Evolutionary conservation across 805 yeast species (phyloP).

Genomic region (Kazachstania bromeliacearum): DNA sequence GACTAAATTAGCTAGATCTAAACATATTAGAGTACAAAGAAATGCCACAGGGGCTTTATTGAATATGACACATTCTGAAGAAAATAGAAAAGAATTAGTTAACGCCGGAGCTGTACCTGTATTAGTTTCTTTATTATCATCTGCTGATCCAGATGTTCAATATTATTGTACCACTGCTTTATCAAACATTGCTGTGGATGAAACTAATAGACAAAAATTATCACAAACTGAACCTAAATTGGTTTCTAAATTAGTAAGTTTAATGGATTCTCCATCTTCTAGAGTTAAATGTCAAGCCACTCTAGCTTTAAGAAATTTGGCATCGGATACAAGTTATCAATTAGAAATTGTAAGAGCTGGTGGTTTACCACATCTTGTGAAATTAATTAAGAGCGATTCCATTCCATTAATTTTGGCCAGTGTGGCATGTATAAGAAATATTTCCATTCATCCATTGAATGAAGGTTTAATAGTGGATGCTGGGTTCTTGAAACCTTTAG

Average conservation of each 20-base stretch:
- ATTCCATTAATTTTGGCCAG: slow-evolving; percentile 92
- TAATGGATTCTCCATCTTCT: slow-evolving; percentile 90
- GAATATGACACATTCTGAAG: slow-evolving; percentile 96
- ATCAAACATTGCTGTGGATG: slow-evolving; percentile 95
- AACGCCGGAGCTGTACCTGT: slow-evolving; percentile 98
- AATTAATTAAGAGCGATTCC: slow-evolving; percentile 76
- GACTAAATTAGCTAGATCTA: slow-evolving; percentile 87
- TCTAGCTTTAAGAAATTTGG: slow-evolving; percentile 87
- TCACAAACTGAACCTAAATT: slow-evolving; percentile 89
- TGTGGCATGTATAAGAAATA: slow-evolving; percentile 95
- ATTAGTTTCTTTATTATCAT: slow-evolving; percentile 72
- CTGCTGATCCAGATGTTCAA: slow-evolving; percentile 92
- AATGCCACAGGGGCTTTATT: slow-evolving; percentile 97
- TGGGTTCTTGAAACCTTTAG: slow-evolving; percentile 88
- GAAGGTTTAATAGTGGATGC: slow-evolving; percentile 95
- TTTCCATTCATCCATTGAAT: slow-evolving; percentile 91
- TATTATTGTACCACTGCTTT: slow-evolving; percentile 97
- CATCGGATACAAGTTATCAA: slow-evolving; percentile 93
- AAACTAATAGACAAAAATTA: slow-evolving; percentile 75
- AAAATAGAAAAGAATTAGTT: slow-evolving; percentile 91
- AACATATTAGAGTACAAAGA: slow-evolving; percentile 92
- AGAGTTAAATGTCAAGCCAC: slow-evolving; percentile 98
- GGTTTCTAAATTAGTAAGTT: slow-evolving; percentile 74
- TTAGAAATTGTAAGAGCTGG: slow-evolving; percentile 92
- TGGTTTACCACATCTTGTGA: slow-evolving; percentile 89